These are phyloP conservation scores for Talaromyces sp. DNA, from an alignment of 2,329 filamentous ascomycete genomes.

Conservation along the genomic window DNA sequence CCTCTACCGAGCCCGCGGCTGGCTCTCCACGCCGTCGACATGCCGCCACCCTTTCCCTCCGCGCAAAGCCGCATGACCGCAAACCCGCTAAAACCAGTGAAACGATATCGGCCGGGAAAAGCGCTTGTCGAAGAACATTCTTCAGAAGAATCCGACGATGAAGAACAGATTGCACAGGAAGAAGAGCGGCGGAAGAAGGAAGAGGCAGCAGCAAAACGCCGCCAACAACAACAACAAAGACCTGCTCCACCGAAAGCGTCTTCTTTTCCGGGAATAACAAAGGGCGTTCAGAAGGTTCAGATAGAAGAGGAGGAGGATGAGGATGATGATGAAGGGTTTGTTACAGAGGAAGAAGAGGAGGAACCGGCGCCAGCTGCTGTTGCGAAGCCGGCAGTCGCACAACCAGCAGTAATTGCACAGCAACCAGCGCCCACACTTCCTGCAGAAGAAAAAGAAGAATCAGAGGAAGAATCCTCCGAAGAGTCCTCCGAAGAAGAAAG, in stretches of 20 bases:
- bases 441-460: conserved; percentile 48
- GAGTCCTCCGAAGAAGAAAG: conserved; percentile 53
- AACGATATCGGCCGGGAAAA: conserved; percentile 84
- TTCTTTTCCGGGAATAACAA: conserved; percentile 30
- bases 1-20: background rate
- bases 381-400: conserved; percentile 13
- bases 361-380: conserved; percentile 13
- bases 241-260: conserved; percentile 42
- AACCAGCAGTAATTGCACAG: conserved; percentile 5
- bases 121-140: conserved; percentile 46
- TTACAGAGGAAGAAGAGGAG: conserved; percentile 49
- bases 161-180: conserved; percentile 56
- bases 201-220: conserved; percentile 34
- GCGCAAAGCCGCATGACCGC: conserved; percentile 72
- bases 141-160: conserved; percentile 48
- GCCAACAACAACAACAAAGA: conserved; percentile 27
- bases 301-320: conserved; percentile 37
- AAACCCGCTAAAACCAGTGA: conserved; percentile 68
- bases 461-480: conserved; percentile 40
- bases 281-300: conserved; percentile 25
- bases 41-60: conserved; percentile 42
- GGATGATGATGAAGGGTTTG: conserved; percentile 56
- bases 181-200: conserved; percentile 28
- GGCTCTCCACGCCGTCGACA: conserved; percentile 14
- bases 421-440: conserved; percentile 24